Evolutionary conservation across 108 stramenopile species (phyloP), one percentile per base, ranked within the genome.

Genomic region (Cylindrotheca closterium): DNA sequence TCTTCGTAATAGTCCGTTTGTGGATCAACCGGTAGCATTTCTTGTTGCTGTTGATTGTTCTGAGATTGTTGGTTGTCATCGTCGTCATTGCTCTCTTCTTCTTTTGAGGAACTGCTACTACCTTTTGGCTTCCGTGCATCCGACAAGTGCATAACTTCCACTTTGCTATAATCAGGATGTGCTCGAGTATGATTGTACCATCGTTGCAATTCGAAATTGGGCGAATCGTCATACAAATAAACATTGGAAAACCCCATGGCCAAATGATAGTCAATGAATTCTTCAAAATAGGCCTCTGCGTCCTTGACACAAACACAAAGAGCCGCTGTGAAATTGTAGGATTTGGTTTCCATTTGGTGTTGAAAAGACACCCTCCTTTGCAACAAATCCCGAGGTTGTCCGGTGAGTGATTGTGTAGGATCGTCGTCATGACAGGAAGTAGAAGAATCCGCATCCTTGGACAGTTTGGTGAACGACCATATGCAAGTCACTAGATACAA

Each of bases 241-340:
- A 75, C 57, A 47, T 63, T 34, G 30, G 37, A 42, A 58, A 77
- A 60, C n/a, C 58, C 53, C 50, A 77, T 47, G 47, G 68, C 75
- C 55, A 71, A 58, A 31, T 76, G 52, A 50, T 70, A 71, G 23
- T 71, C 55, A 4, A 67, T 58, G 70, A 70, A 77, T 67, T 77
- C 70, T 47, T 55, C 23, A 21, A 77, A 32, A 53, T 74, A 74
- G 1, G 21, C 7, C 27, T 74, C 66, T 22, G 28, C 67, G 51
- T 74, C 73, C 30, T 53, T 68, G 23, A 68, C 60, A 17, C 58
- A 32, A 45, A 47, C 46, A 26, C 73, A 74, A 60, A 74, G 60
- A 24, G 66, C 75, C 4, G 58, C 57, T 24, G 62, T 58, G 25
- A 42, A 42, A 15, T 15, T 15, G 37, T 42, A 42, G n/a, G n/a